Conservation (phyloP, 2,329 filamentous ascomycete genomes). For the Passalora sequoiae region DNA sequence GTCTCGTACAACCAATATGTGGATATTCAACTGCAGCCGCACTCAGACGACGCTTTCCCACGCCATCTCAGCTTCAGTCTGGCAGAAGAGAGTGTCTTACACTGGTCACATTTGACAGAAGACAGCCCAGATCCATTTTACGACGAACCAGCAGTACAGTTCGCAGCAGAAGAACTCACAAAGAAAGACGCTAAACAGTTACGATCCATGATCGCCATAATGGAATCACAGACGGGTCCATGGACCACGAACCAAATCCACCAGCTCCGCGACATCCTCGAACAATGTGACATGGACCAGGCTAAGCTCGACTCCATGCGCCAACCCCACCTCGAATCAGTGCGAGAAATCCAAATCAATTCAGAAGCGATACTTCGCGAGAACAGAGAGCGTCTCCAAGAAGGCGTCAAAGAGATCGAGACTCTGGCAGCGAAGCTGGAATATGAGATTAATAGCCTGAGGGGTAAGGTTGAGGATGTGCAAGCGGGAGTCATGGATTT, state of each 20-base stretch:
- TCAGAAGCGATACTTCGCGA: slow-evolving; percentile 64
- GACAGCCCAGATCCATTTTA: slow-evolving; percentile 25
- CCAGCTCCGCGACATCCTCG: slow-evolving; percentile 48
- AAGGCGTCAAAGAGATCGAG: slow-evolving; percentile 73
- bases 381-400: slow-evolving; percentile 63
- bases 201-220: slow-evolving; percentile 47
- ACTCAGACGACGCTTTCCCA: slow-evolving; percentile 57
- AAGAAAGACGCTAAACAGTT: slow-evolving; percentile 55
- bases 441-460: slow-evolving; percentile 80
- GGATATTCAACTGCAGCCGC: slow-evolving; percentile 11
- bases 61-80: slow-evolving; percentile 70
- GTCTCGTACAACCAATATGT: slow-evolving; percentile 42
- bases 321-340: slow-evolving; percentile 63
- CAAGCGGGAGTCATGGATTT: slow-evolving; percentile 78
- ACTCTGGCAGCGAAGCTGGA: slow-evolving; percentile 78
- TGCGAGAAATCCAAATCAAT: slow-evolving; percentile 61
- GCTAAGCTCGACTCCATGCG: slow-evolving; percentile 64
- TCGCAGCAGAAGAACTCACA: slow-evolving; percentile 29
- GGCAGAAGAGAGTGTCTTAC: slow-evolving; percentile 67
- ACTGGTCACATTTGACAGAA: slow-evolving; percentile 49
- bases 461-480: slow-evolving; percentile 76
- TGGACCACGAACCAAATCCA: slow-evolving; percentile 59
- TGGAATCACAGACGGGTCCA: slow-evolving; percentile 37
- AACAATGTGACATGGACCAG: slow-evolving; percentile 57
- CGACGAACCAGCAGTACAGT: slow-evolving; percentile 19